These are phyloP conservation scores for Melianthus villosus DNA, from an alignment of 441 rosid genomes.

Conservation along the genomic window DNA sequence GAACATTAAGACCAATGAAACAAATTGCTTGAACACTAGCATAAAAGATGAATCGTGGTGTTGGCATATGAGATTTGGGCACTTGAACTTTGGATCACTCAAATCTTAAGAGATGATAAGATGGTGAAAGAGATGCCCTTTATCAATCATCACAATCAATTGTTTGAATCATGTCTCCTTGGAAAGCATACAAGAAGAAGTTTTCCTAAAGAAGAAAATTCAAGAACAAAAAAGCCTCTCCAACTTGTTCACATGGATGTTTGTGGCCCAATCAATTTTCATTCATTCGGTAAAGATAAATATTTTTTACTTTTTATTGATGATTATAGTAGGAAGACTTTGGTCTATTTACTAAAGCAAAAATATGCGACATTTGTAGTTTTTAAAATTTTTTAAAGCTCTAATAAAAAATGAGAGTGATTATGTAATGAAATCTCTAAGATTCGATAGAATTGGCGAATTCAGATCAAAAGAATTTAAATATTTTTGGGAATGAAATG, in stretches of 20 bases:
- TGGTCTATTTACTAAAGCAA: background rate
- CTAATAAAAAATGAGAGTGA: slow-evolving; percentile 5
- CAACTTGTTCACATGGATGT: slow-evolving; percentile 5
- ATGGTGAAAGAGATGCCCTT: background rate
- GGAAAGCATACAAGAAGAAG: background rate
- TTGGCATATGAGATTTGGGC: background rate
- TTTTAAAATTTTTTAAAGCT: slow-evolving; percentile 1
- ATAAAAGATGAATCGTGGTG: background rate
- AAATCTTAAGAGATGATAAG: background rate
- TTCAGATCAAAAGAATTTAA: slow-evolving; percentile 3
- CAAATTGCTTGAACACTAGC: background rate
- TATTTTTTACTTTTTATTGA: slow-evolving; percentile 10
- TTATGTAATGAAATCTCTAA: background rate
- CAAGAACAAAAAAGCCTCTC: background rate
- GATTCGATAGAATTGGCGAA: background rate
- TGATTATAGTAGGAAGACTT: slow-evolving; percentile 4
- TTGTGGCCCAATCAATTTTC: slow-evolving; percentile 1
- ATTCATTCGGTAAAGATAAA: background rate
- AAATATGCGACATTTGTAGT: background rate
- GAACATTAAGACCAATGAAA: background rate
- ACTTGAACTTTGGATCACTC: slow-evolving; percentile 4
- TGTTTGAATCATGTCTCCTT: background rate
- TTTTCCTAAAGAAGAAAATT: background rate
- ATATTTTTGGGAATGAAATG: background rate
- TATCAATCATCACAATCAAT: background rate